Evolutionary conservation across 2,329 filamentous ascomycete species (phyloP).

Genomic region (Ophiostoma sp.): DNA sequence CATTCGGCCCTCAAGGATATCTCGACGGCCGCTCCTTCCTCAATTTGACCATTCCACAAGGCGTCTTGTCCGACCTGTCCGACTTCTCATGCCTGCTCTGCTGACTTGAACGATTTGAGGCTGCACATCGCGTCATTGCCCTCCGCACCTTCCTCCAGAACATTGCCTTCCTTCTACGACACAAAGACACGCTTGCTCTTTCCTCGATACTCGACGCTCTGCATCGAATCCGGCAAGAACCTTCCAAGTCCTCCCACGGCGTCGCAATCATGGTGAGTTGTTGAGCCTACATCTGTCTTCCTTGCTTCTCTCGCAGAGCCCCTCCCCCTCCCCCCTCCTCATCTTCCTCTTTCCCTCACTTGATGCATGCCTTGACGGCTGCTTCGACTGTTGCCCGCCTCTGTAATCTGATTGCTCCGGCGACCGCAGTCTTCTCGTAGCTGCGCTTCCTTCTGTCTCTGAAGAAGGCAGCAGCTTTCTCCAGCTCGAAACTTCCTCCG

Average conservation of each 20-base stretch:
- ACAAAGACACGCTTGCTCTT: neutral
- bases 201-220: neutral
- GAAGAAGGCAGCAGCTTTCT: neutral
- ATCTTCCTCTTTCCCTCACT: neutral
- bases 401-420: neutral
- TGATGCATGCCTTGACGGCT: neutral
- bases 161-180: neutral
- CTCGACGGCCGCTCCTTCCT: neutral
- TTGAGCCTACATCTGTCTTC: neutral
- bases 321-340: neutral
- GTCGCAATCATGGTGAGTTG: slow-evolving; percentile 11
- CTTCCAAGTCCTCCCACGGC: neutral
- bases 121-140: slow-evolving; percentile 3
- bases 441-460: neutral
- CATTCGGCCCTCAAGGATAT: neutral
- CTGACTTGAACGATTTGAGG: neutral
- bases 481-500: neutral
- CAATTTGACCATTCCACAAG: neutral
- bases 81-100: slow-evolving; percentile 11
- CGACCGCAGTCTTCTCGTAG: neutral
- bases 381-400: neutral
- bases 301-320: neutral
- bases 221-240: neutral
- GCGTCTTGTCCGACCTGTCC: neutral
- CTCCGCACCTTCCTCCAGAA: neutral